Evolutionary conservation across 352 stramenopile species (phyloP).

Genomic region (Globisporangium parvum): DNA sequence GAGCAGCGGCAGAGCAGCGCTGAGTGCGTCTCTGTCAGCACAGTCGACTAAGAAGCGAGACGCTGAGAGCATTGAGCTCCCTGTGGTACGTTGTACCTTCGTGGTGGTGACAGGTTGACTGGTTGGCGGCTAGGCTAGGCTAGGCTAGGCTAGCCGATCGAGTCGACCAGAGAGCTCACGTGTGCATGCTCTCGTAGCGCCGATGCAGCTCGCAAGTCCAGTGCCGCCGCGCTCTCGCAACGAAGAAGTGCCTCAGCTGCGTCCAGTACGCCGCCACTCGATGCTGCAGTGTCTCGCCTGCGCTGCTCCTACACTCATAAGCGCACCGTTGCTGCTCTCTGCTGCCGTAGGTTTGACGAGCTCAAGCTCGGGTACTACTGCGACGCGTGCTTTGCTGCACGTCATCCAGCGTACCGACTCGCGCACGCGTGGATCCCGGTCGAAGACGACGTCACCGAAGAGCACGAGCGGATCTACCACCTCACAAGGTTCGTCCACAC

Average conservation of each 20-base stretch:
- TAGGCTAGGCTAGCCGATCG: no score
- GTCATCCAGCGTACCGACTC: constrained; percentile 50
- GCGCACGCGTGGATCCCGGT: constrained; percentile 43
- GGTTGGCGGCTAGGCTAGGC: no score
- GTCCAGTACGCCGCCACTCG: constrained; percentile 42
- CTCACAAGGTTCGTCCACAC: constrained; percentile 39
- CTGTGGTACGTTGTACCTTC: constrained; percentile 7
- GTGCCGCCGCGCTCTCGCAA: constrained; percentile 38
- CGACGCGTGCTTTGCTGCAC: constrained; percentile 50
- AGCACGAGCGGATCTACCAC: constrained; percentile 59
- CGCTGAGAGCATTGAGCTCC: constrained; percentile 17
- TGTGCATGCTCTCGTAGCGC: constrained; percentile 11
- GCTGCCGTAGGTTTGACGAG: constrained; percentile 42
- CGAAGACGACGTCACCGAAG: constrained; percentile 50
- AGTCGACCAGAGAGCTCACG: no score
- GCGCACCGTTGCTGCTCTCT: neutral
- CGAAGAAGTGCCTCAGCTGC: constrained; percentile 62
- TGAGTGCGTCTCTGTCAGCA: neutral
- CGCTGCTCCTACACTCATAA: no score
- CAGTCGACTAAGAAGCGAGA: neutral
- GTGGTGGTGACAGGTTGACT: no score
- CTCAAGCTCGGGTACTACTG: constrained; percentile 53
- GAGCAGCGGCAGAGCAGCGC: neutral
- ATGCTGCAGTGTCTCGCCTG: no score
- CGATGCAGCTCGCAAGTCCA: constrained; percentile 52